Evolutionary conservation across 1,139 yeast genomes (phyloP).

Genomic region (Pichia sp.): DNA sequence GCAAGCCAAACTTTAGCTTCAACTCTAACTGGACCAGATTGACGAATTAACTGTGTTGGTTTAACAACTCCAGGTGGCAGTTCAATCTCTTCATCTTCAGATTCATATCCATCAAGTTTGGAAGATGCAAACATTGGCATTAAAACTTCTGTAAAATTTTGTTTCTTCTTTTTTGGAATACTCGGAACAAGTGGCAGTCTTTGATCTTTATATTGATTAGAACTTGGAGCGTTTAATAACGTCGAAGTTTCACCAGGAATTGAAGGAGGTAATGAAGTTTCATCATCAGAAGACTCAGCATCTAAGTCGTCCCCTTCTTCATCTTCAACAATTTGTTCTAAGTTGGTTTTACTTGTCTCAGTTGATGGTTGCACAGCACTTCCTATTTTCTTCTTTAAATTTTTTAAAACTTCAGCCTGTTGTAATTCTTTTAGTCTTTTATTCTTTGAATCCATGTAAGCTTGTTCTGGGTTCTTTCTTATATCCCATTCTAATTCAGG

Average conservation of each 20-base stretch:
- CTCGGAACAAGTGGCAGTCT: slow-evolving; percentile 15
- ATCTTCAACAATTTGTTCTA: slow-evolving; percentile 25
- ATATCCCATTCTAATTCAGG: slow-evolving; percentile 83
- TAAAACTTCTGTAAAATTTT: slow-evolving; percentile 18
- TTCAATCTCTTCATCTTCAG: slow-evolving; percentile 82
- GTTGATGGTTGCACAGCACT: slow-evolving; percentile 22
- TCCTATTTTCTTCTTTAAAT: slow-evolving; percentile 26
- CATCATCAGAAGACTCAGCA: slow-evolving; percentile 39
- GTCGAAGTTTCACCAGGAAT: slow-evolving; percentile 4
- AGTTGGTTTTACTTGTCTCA: slow-evolving; percentile 21
- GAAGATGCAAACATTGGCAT: slow-evolving; percentile 30
- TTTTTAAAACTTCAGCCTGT: slow-evolving; percentile 29
- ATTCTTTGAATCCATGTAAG: slow-evolving; percentile 38
- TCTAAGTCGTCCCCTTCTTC: slow-evolving; percentile 31
- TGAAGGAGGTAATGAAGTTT: slow-evolving; percentile 30
- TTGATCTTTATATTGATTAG: slow-evolving; percentile 4
- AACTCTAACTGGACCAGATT: slow-evolving; percentile 86
- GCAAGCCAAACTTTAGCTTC: slow-evolving; percentile 99
- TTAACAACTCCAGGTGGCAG: slow-evolving; percentile 85
- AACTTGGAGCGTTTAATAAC: too few relatives aligned
- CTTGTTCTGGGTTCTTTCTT: slow-evolving; percentile 68
- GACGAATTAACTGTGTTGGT: slow-evolving; percentile 74
- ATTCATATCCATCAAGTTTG: slow-evolving; percentile 44
- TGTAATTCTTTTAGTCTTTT: slow-evolving; percentile 24
- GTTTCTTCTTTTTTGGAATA: slow-evolving; percentile 18